These are phyloP conservation scores for Candida maesae DNA, from an alignment of 805 yeast species.

Conservation along the genomic window DNA sequence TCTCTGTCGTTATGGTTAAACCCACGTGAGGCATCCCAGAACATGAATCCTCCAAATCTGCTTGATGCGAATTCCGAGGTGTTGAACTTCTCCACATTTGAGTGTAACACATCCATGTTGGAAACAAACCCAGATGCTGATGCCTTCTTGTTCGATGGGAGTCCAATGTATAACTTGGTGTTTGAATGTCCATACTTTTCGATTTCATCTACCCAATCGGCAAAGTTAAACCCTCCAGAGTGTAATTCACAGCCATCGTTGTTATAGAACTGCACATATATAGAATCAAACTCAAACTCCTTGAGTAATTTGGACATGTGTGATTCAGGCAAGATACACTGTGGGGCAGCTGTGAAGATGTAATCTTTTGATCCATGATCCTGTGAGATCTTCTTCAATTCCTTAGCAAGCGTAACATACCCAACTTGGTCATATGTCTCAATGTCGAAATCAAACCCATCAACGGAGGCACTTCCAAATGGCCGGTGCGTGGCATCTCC, in stretches of 20 bases:
- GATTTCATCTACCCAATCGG: constrained; percentile 40
- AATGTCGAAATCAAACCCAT: constrained; percentile 92
- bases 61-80: constrained; percentile 4
- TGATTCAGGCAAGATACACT: constrained; percentile 70
- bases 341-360: constrained; percentile 75
- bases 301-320: constrained; percentile 45
- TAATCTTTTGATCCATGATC: constrained; percentile 44
- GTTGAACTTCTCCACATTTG: constrained; percentile 25
- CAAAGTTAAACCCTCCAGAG: constrained; percentile 43
- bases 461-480: constrained; percentile 72
- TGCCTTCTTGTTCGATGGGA: constrained; percentile 52
- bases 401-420: constrained; percentile 56
- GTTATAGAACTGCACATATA: constrained; percentile 76
- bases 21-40: constrained; percentile 90
- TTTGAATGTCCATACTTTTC: constrained; percentile 32
- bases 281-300: constrained; percentile 55
- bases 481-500: constrained; percentile 48
- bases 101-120: constrained; percentile 35
- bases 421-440: constrained; percentile 65
- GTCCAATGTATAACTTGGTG: constrained; percentile 55
- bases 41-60: constrained; percentile 77
- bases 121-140: constrained; percentile 54
- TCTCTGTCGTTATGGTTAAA: constrained; percentile 36
- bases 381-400: constrained; percentile 39
- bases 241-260: constrained; percentile 47